phyloP scores from a whole-genome alignment of 495 filamentous ascomycete species.

The Amphirosellinia nigrospora region DNA sequence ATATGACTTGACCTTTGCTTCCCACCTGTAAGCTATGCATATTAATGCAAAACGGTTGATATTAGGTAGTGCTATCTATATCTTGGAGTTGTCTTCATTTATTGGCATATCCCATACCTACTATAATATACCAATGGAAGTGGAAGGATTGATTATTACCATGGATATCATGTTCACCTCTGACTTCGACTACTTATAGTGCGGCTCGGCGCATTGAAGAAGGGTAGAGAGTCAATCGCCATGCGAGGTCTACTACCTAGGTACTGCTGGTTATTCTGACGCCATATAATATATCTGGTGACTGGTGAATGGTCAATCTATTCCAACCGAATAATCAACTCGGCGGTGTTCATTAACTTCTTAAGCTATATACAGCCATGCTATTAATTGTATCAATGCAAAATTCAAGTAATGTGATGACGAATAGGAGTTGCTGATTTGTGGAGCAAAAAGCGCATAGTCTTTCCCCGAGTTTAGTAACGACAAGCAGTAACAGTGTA shows the following conservation, averaged over 20 bases:
- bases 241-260: not conserved
- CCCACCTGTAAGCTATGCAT: not conserved
- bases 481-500: not conserved
- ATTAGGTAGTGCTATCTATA: not conserved
- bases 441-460: not conserved
- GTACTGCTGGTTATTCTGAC: too few species aligned
- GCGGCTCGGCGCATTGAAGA: slow-evolving; percentile 5
- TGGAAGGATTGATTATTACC: not conserved
- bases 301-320: not conserved
- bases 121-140: not conserved
- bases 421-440: not conserved
- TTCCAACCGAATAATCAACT: not conserved
- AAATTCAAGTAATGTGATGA: not conserved
- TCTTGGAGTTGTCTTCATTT: not conserved
- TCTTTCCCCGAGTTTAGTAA: not conserved
- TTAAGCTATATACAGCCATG: not conserved
- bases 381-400: slow-evolving; percentile 1
- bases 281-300: not conserved
- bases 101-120: not conserved
- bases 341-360: not conserved
- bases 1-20: too few species aligned
- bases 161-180: not conserved
- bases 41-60: not conserved
- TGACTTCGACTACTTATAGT: not conserved
- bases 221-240: not conserved